A percentile compares a stretch with the other conserved stretches of the same genome.
phyloP scores from a whole-genome alignment of 805 yeast species.

The Candida verbasci region DNA sequence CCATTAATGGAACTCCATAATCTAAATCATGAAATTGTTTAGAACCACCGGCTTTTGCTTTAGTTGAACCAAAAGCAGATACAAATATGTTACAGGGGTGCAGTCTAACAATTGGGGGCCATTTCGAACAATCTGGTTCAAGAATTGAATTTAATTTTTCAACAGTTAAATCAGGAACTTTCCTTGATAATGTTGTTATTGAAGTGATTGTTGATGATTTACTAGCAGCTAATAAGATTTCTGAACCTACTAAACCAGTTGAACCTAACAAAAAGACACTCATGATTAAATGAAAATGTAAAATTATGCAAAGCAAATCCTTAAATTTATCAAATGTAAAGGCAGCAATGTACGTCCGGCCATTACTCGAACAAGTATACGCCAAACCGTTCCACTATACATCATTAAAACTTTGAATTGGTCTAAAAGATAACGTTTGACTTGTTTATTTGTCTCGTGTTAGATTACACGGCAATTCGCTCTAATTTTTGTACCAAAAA shows the following conservation, averaged over 20 bases:
- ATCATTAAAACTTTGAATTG: too few species aligned
- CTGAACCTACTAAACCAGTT: slow-evolving; percentile 73
- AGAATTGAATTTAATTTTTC: slow-evolving; percentile 34
- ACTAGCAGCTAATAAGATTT: slow-evolving; percentile 44
- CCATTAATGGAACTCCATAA: slow-evolving; percentile 60
- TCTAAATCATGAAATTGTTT: slow-evolving; percentile 69
- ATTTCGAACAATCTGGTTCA: slow-evolving; percentile 44
- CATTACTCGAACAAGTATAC: too few species aligned
- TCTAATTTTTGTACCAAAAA: too few species aligned
- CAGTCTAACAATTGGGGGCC: slow-evolving; percentile 32
- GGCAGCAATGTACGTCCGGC: too few species aligned
- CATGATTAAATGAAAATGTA: too few species aligned
- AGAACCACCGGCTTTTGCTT: slow-evolving; percentile 66
- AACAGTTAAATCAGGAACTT: slow-evolving; percentile 28
- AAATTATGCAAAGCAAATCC: too few species aligned
- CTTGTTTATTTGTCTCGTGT: too few species aligned
- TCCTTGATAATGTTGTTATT: slow-evolving; percentile 50
- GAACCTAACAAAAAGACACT: slow-evolving; percentile 50
- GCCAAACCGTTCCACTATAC: too few species aligned
- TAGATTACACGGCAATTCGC: too few species aligned
- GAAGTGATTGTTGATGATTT: slow-evolving; percentile 30
- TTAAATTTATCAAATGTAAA: too few species aligned
- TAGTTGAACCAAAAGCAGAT: slow-evolving; percentile 74
- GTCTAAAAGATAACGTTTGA: too few species aligned
- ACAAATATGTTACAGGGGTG: slow-evolving; percentile 29